Percentiles rank a stretch among this genome's conserved stretches.
These are phyloP conservation scores for Arbutus unedo DNA, from an alignment of 148 eudicot genomes.

Conservation along the genomic window DNA sequence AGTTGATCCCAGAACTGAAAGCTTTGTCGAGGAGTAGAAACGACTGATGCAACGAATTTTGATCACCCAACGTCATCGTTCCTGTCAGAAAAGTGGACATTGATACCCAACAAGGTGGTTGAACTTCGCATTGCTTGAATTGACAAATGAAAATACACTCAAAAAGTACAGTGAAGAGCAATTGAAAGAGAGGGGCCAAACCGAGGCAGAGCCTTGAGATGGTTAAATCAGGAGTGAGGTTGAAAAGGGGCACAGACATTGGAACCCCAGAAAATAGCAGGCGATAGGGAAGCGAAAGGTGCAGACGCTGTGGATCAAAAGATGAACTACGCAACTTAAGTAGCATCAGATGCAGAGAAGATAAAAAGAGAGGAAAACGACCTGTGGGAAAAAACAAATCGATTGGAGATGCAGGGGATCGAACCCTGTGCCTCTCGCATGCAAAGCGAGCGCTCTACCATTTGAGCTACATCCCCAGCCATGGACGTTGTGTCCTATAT, in stretches of 20 bases:
- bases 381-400: too few relatives aligned
- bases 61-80: constrained; percentile 89
- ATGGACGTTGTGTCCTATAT: too few relatives aligned
- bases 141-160: background rate
- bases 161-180: background rate
- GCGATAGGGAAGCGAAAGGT: background rate
- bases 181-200: constrained; percentile 4
- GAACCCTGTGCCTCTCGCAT: constrained; percentile 76
- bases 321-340: background rate
- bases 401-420: constrained; percentile 33
- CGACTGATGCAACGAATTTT: constrained; percentile 57
- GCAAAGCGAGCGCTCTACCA: constrained; percentile 78
- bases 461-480: constrained; percentile 68
- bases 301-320: background rate
- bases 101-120: too few relatives aligned
- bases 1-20: constrained; percentile 71
- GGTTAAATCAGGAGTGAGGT: constrained; percentile 56
- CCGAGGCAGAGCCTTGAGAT: constrained; percentile 75
- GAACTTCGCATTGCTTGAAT: background rate
- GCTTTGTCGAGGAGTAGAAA: constrained; percentile 65
- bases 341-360: background rate
- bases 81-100: constrained; percentile 31
- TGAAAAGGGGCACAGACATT: constrained; percentile 59
- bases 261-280: background rate
- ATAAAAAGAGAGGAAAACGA: background rate